Conservation (phyloP, 23 red algal genomes). For the Chondrus crispus region DNA sequence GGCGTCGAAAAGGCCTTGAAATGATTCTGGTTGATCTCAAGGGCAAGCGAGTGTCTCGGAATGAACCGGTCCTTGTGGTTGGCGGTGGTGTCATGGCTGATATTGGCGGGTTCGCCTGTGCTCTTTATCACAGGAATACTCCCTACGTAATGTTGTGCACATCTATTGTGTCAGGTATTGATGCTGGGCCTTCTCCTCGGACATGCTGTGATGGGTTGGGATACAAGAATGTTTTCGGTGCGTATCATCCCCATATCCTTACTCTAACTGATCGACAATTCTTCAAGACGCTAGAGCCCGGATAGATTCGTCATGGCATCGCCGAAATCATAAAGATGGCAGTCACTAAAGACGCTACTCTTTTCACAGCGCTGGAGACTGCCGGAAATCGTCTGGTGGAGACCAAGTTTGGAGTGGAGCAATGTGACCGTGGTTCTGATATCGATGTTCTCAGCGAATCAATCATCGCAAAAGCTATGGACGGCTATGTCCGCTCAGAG, state of each 20-base stretch:
- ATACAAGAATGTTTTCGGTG: slow-evolving; percentile 81
- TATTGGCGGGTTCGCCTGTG: slow-evolving; percentile 69
- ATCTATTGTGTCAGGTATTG: slow-evolving; percentile 74
- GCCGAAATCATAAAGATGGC: slow-evolving; percentile 85
- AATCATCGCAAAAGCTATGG: slow-evolving; percentile 79
- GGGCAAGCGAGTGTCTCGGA: slow-evolving; percentile 48
- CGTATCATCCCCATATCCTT: slow-evolving; percentile 68
- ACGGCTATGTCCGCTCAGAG: slow-evolving; percentile 72
- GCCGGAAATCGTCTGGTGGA: slow-evolving; percentile 48
- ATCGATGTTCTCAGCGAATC: slow-evolving; percentile 57
- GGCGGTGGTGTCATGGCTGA: slow-evolving; percentile 77
- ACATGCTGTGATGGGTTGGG: slow-evolving; percentile 79
- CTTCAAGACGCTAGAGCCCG: slow-evolving; percentile 64
- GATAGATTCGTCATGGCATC: slow-evolving; percentile 78
- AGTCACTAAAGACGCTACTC: slow-evolving; percentile 53
- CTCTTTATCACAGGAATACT: slow-evolving; percentile 71
- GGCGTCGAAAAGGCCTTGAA: no score
- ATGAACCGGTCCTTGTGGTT: slow-evolving; percentile 71
- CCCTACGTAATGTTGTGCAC: slow-evolving; percentile 78
- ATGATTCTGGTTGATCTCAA: slow-evolving; percentile 71
- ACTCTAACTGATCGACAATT: slow-evolving; percentile 68
- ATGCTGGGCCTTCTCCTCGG: slow-evolving; percentile 71
- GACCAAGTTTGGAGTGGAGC: slow-evolving; percentile 68
- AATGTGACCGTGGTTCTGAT: slow-evolving; percentile 31
- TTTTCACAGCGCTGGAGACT: slow-evolving; percentile 46